These are phyloP conservation scores for Leccinum pachyderme DNA, from an alignment of 1,284 basidiomycete genomes.

Conservation along the genomic window DNA sequence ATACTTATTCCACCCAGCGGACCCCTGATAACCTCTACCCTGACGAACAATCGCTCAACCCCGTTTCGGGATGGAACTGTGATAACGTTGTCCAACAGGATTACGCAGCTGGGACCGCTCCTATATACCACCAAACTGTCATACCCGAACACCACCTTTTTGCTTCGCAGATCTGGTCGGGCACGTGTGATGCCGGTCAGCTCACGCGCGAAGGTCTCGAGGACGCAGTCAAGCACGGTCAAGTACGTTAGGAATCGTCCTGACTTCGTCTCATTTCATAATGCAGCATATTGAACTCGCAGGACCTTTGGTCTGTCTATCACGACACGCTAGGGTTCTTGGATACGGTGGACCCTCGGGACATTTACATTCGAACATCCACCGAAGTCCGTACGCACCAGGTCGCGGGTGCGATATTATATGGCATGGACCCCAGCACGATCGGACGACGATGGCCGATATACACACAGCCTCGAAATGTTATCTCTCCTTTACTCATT, in stretches of 20 bases:
- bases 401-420: slow-evolving; percentile 49
- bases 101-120: slow-evolving; percentile 36
- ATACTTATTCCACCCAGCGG: slow-evolving; percentile 11
- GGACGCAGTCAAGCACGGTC: slow-evolving; percentile 49
- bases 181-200: slow-evolving; percentile 53
- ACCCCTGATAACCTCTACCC: slow-evolving; percentile 43
- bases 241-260: slow-evolving; percentile 29
- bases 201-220: slow-evolving; percentile 48
- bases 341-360: slow-evolving; percentile 36
- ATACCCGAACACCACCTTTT: slow-evolving; percentile 48
- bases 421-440: slow-evolving; percentile 47
- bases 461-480: slow-evolving; percentile 41
- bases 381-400: slow-evolving; percentile 49
- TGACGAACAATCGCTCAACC: slow-evolving; percentile 44
- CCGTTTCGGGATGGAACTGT: slow-evolving; percentile 43
- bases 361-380: slow-evolving; percentile 47
- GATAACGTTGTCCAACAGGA: slow-evolving; percentile 36
- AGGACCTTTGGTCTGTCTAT: slow-evolving; percentile 56
- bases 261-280: background rate
- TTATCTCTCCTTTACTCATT: slow-evolving; percentile 18
- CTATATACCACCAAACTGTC: slow-evolving; percentile 40
- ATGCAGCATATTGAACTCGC: background rate
- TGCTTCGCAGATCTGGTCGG: slow-evolving; percentile 50
- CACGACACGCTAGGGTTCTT: slow-evolving; percentile 42
- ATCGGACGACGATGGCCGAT: slow-evolving; percentile 40